Conservation (phyloP, 2,329 filamentous ascomycete species). For the Xylaria hypoxylon region DNA sequence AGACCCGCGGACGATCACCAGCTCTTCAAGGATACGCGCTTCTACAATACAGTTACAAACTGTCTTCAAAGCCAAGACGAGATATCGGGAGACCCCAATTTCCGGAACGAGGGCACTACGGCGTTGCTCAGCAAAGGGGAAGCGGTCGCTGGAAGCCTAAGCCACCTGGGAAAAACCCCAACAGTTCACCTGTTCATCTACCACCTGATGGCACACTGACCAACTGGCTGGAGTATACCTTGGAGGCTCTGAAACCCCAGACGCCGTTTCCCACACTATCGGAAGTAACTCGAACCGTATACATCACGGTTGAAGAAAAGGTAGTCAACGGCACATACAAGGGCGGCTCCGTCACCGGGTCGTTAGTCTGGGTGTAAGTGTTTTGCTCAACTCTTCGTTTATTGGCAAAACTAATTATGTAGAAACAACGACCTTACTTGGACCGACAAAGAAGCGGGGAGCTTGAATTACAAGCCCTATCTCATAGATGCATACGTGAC, state of each 20-base stretch:
- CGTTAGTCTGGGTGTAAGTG: conserved; percentile 53
- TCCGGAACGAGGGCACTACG: not conserved
- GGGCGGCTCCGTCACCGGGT: conserved; percentile 48
- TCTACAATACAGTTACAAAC: conserved; percentile 56
- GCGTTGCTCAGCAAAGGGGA: not conserved
- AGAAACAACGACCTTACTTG: conserved; percentile 59
- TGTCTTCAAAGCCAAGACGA: conserved; percentile 22
- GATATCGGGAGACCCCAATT: not conserved
- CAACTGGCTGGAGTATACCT: conserved; percentile 60
- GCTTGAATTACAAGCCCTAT: conserved; percentile 55
- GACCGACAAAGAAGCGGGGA: conserved; percentile 52
- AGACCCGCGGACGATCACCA: conserved; percentile 62
- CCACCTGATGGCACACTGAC: conserved; percentile 50
- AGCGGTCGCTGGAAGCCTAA: conserved; percentile 1
- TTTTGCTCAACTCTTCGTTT: not conserved
- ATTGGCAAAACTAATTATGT: not conserved
- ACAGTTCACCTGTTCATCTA: conserved; percentile 49
- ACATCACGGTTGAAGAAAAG: conserved; percentile 59
- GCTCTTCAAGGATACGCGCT: conserved; percentile 62
- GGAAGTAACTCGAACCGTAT: conserved; percentile 63
- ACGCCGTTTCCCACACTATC: conserved; percentile 54
- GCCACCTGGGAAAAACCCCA: conserved; percentile 46
- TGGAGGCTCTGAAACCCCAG: conserved; percentile 53
- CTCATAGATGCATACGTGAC: conserved; percentile 64
- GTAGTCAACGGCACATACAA: conserved; percentile 50